Base-by-base conservation (phyloP, 306 rosid genomes). In the apple (Malus domestica) region DNA sequence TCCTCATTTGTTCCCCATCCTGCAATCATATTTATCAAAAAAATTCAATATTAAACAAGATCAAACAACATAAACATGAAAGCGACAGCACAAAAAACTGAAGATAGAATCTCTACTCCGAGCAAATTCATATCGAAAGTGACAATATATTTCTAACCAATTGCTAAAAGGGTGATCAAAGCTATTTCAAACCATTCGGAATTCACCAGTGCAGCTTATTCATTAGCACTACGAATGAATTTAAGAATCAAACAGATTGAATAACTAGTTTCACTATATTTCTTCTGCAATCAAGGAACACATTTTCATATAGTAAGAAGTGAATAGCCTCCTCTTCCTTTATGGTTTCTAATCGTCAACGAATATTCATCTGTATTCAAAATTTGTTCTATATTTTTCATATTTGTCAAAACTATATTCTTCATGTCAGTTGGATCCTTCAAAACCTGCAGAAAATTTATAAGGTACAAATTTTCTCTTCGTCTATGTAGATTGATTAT, bases 1-100 rank as follows among this genome's bases (percentile, higher is more conserved):
- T 3, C 79, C 80, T 88, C 90, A 23, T 88, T 85, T 15, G 92
- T 86, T 54, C 90, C 90, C 93, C 93, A 88, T 71, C 93, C 93
- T 88, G 73, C 29, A 73, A 9, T 42, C 27, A 25, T 12, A 73
- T 59, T 2, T 19, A 73, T 16, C 12, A 23, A 52, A 72, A 72
- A 42, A 6, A 6, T 33, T 33, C 66, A 72, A 72, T 0, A 20
- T 57, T 44, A 65, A 32, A 32, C 16, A 5, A 38, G 58, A 70
- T 12, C 15, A 58, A 30, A 63, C 23, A 74, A 63, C 33, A 2
- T 45, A 38, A 68, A 8, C 35, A 54, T 25, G 20, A 63, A 58
- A 40, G 12, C 0, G 3, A 16, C 2, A 15, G 3, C 8, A 10
- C 27, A 19, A 5, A 51, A 51, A 52, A 52, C 58, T 42, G 13